Evolutionary conservation across 805 yeast species (phyloP).

Genomic region (Yarrowia sp.): DNA sequence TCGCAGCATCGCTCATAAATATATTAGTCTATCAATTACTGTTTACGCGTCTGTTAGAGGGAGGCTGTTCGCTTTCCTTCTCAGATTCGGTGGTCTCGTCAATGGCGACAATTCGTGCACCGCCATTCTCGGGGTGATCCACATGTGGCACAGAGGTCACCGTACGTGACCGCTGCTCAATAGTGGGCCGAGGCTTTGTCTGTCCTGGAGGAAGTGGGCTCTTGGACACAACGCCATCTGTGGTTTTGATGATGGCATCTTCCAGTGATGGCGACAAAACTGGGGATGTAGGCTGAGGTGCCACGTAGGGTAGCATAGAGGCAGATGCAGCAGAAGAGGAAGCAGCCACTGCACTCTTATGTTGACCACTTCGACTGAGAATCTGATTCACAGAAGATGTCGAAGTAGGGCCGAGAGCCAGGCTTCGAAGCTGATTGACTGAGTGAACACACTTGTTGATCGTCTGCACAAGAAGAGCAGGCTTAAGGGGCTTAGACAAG

Average conservation of each 20-base stretch:
- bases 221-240: constrained; percentile 6
- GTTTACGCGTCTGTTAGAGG: constrained; percentile 14
- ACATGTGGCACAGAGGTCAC: constrained; percentile 20
- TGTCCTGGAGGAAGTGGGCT: not conserved
- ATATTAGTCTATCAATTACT: constrained; percentile 23
- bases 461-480: constrained; percentile 76
- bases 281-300: constrained; percentile 22
- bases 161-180: constrained; percentile 21
- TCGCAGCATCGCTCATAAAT: constrained; percentile 1
- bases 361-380: constrained; percentile 19
- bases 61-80: constrained; percentile 4
- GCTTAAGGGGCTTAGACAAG: constrained; percentile 82
- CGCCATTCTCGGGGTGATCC: constrained; percentile 17
- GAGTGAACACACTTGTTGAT: constrained; percentile 74
- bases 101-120: not conserved
- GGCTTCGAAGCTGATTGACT: constrained; percentile 39
- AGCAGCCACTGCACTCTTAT: constrained; percentile 18
- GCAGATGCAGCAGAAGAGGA: constrained; percentile 17
- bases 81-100: constrained; percentile 7
- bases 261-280: constrained; percentile 16
- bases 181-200: constrained; percentile 1
- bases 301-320: constrained; percentile 23
- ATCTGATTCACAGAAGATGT: constrained; percentile 23
- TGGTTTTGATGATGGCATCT: constrained; percentile 17
- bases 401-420: constrained; percentile 38